Evolutionary conservation across 106 monocot genomes (phyloP).

Genomic region (Dendrobium huoshanense): DNA sequence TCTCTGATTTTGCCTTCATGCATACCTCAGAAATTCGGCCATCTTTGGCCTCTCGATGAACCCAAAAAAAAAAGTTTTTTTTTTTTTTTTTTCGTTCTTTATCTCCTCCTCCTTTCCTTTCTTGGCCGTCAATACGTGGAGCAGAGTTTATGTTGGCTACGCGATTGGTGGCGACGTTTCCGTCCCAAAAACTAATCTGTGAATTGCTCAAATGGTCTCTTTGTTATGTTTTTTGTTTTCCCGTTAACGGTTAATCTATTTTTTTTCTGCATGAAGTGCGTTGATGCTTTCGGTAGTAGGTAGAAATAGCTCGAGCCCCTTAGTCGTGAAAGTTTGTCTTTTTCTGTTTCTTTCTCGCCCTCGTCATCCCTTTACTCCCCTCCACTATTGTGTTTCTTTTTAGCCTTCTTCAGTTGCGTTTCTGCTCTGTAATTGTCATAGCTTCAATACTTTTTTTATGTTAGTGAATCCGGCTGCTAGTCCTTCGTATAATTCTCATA

Average conservation of each 20-base stretch:
- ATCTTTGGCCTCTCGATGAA: too few species aligned
- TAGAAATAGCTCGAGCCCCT: background rate
- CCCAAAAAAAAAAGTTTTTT: background rate
- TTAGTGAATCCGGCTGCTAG: too few species aligned
- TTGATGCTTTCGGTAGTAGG: background rate
- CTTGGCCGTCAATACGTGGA: background rate
- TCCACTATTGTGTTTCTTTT: background rate
- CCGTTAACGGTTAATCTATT: background rate
- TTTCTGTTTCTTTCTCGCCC: background rate
- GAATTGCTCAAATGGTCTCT: background rate
- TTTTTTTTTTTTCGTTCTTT: background rate
- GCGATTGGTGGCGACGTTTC: background rate
- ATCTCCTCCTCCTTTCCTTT: background rate
- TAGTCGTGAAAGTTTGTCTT: too few species aligned
- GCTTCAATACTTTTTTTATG: background rate
- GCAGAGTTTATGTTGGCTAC: background rate
- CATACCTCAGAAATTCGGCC: too few species aligned
- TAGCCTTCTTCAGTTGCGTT: background rate
- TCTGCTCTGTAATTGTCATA: background rate
- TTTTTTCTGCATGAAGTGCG: background rate
- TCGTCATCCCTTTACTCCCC: background rate
- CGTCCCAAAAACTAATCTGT: background rate
- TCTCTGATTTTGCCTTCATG: background rate
- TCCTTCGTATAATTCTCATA: too few species aligned
- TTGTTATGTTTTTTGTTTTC: background rate